Base-by-base conservation (phyloP, 768 basidiomycete species). In the Dacryopinax primogenitus region DNA sequence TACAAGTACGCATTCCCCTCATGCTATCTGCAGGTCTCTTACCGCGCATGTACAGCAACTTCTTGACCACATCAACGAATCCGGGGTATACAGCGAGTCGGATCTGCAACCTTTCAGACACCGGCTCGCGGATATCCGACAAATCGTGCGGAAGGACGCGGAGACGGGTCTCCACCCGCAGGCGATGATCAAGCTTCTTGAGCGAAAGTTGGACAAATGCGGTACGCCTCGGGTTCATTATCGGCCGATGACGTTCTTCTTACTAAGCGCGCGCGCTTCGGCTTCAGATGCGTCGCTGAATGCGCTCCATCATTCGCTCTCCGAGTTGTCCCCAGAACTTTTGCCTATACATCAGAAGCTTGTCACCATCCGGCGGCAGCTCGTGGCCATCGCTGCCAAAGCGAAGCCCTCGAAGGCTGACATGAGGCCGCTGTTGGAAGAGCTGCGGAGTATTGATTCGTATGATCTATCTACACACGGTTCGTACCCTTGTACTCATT, bases 1-100 rank as follows among this genome's bases (percentile, higher is more conserved):
- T 99, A 87, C 79, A 89, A 76, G 93, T 97, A 72, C 82, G 92
- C 86, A n/a, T n/a, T n/a, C n/a, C n/a, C n/a, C n/a, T n/a, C n/a
- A n/a, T n/a, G n/a, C n/a, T n/a, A n/a, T n/a, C n/a, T n/a, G n/a
- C 63, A 65, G 15, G 32, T 58, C 13, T 21, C 11, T 32, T 32
- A 4, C 9, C 30, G 13, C 15, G 12, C 13, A 13, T 28, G 18
- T 62, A 69, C 78, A 95, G 91, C 88, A 93, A 92, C 87, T 96
- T 36, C 81, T 95, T 58, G 86, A 87, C 73, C 91, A 94, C 73
- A 90, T 97, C 87, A 90, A 93, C 75, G 96, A 99, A 74, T 92
- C 91, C 0, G 88, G 88, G 4, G 86, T 92, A 47, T 98, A 97
- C 76, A 97, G 92, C 69, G 90, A 93, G 72, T 77, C 86, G 26